Evolutionary conservation across 176 grass and related monocot species (phyloP).

Genomic region (Bothriochloa decipiens): DNA sequence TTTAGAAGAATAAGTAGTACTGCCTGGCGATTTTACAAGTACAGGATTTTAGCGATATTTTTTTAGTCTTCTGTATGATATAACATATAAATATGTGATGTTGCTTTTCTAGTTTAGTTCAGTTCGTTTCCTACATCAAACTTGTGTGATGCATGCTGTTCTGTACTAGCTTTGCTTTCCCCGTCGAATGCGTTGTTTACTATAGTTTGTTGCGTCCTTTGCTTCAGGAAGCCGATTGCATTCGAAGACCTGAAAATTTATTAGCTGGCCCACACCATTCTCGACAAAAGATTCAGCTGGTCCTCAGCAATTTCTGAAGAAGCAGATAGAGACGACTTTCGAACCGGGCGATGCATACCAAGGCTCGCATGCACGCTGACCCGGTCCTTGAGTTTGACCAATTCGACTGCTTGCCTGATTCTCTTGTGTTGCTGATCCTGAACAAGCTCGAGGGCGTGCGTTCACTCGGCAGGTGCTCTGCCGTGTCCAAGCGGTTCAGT

Average conservation of each 20-base stretch:
- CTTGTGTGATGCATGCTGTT: background rate
- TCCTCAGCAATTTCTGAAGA: conserved; percentile 9
- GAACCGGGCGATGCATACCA: conserved; percentile 58
- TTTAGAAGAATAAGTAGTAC: background rate
- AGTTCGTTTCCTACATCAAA: background rate
- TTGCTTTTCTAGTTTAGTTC: background rate
- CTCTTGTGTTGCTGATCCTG: conserved; percentile 73
- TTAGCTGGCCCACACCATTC: background rate
- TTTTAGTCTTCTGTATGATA: background rate
- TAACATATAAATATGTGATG: background rate
- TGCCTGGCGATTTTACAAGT: background rate
- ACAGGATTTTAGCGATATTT: background rate
- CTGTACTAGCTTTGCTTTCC: background rate
- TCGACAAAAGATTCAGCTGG: background rate
- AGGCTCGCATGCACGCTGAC: conserved; percentile 61
- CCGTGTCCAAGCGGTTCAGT: conserved; percentile 75
- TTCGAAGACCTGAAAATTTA: background rate
- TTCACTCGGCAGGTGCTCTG: conserved; percentile 71
- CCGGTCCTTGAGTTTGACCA: conserved; percentile 52
- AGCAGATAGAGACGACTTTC: background rate
- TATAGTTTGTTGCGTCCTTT: background rate
- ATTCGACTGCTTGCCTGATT: conserved; percentile 69
- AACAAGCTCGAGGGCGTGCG: conserved; percentile 79
- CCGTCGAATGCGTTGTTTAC: background rate
- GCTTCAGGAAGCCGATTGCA: conserved; percentile 19